Evolutionary conservation across 495 filamentous ascomycete genomes (phyloP).

Genomic region (Achaetomiella virescens): DNA sequence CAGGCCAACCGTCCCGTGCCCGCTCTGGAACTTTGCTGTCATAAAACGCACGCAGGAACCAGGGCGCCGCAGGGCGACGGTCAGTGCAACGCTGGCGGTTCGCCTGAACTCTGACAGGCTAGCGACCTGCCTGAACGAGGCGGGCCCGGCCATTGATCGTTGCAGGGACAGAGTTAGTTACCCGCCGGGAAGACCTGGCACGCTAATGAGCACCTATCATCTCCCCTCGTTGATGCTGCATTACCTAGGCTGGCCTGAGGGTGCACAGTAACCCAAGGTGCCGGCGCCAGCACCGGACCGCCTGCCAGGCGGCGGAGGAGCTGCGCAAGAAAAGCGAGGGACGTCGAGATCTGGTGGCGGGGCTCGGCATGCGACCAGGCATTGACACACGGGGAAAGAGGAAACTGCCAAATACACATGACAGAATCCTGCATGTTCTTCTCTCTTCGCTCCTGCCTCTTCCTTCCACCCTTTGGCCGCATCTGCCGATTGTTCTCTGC

Average conservation of each 20-base stretch:
- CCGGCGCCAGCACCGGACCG: not conserved
- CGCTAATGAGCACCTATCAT: not conserved
- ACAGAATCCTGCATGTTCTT: not conserved
- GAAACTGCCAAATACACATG: constrained; percentile 13
- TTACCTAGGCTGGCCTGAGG: too few species aligned
- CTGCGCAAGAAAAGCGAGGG: too few species aligned
- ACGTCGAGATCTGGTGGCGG: too few species aligned
- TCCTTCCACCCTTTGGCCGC: not conserved
- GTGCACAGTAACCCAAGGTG: too few species aligned
- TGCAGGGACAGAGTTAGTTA: constrained; percentile 4
- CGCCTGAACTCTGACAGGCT: constrained; percentile 1
- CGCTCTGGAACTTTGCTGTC: constrained; percentile 13
- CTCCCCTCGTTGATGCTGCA: not conserved
- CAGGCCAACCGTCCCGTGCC: constrained; percentile 9
- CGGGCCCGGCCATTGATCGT: constrained; percentile 3
- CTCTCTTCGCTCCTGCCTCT: constrained; percentile 11
- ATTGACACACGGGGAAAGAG: too few species aligned
- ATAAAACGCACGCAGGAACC: not conserved
- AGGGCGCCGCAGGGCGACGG: constrained; percentile 7
- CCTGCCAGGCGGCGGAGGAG: too few species aligned
- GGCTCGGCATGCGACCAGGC: too few species aligned
- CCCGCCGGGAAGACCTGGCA: constrained; percentile 8
- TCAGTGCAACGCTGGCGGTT: constrained; percentile 13
- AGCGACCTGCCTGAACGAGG: constrained; percentile 10
- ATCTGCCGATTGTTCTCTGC: not conserved